Evolutionary conservation across 805 yeast species (phyloP).

Genomic region (Candida ponderosae): DNA sequence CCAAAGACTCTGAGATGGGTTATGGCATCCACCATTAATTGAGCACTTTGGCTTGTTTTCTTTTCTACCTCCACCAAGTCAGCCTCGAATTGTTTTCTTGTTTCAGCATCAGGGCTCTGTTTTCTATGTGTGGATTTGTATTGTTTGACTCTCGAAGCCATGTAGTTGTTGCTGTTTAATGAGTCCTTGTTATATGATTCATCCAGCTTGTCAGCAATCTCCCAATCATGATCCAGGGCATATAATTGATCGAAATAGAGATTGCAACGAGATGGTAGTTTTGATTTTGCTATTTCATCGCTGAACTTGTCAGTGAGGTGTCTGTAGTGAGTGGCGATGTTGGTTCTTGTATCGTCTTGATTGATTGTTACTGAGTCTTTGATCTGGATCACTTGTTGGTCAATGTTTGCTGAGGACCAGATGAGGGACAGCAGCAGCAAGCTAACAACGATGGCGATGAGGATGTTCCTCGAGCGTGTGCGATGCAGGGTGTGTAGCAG

Average conservation of each 20-base stretch:
- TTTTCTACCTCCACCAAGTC: conserved; percentile 3
- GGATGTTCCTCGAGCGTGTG: too few species aligned
- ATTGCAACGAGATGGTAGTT: conserved; percentile 10
- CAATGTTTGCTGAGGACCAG: too few species aligned
- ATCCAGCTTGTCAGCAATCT: conserved; percentile 10
- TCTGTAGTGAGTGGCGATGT: neutral
- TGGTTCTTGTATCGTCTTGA: too few species aligned
- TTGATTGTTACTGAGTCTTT: too few species aligned
- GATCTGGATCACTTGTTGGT: too few species aligned
- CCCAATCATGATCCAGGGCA: conserved; percentile 9
- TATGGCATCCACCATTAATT: conserved; percentile 12
- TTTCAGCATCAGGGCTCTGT: conserved; percentile 3
- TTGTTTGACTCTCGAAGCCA: conserved; percentile 7
- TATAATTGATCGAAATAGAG: conserved; percentile 9
- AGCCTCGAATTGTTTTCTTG: conserved; percentile 4
- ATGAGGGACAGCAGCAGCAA: too few species aligned
- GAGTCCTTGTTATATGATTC: conserved; percentile 16
- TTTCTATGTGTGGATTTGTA: conserved; percentile 3
- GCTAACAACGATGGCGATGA: too few species aligned
- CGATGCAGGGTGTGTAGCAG: too few species aligned
- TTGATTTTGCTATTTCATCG: neutral
- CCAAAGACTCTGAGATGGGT: conserved; percentile 14
- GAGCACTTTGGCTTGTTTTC: conserved; percentile 6
- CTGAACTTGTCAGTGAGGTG: too few species aligned
- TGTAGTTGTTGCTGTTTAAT: conserved; percentile 11